Percentiles rank a stretch among this genome's conserved stretches.
phyloP scores from a whole-genome alignment of 2,329 filamentous ascomycete genomes.

The Lecanicillium sp. region DNA sequence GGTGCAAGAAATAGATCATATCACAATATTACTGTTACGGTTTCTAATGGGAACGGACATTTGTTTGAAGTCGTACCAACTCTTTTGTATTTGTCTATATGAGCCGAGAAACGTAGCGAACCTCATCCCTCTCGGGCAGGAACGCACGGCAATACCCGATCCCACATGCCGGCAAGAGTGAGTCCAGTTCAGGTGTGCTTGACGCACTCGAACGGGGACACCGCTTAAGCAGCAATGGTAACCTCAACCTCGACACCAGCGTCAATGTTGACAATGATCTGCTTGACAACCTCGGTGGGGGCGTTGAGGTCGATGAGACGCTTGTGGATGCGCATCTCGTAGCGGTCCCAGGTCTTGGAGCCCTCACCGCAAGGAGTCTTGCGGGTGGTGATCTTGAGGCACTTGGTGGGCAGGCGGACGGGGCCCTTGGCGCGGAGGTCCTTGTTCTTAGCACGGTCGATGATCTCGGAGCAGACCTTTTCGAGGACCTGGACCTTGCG shows the following conservation, averaged over 20 bases:
- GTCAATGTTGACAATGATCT: conserved; percentile 95
- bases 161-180: neutral
- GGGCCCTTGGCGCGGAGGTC: conserved; percentile 97
- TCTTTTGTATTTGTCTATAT: conserved; percentile 2
- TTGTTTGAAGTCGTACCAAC: neutral
- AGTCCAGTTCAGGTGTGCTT: too few species aligned
- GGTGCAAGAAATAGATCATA: too few species aligned
- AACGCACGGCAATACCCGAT: neutral
- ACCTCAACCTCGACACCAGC: conserved; percentile 90
- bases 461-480: conserved; percentile 97
- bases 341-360: conserved; percentile 99
- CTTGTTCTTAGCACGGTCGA: conserved; percentile 98
- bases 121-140: neutral
- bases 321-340: conserved; percentile 99
- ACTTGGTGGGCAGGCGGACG: conserved; percentile 96
- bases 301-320: conserved; percentile 94
- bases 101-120: neutral
- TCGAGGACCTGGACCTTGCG: conserved; percentile 93
- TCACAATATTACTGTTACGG: too few species aligned
- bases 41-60: neutral
- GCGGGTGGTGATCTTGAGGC: conserved; percentile 90
- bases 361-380: conserved; percentile 99
- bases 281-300: conserved; percentile 95
- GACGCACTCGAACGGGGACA: neutral
- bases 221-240: conserved; percentile 71